These are phyloP conservation scores for Fraxinus pennsylvanica DNA, from an alignment of 257 asterid genomes.

Conservation along the genomic window DNA sequence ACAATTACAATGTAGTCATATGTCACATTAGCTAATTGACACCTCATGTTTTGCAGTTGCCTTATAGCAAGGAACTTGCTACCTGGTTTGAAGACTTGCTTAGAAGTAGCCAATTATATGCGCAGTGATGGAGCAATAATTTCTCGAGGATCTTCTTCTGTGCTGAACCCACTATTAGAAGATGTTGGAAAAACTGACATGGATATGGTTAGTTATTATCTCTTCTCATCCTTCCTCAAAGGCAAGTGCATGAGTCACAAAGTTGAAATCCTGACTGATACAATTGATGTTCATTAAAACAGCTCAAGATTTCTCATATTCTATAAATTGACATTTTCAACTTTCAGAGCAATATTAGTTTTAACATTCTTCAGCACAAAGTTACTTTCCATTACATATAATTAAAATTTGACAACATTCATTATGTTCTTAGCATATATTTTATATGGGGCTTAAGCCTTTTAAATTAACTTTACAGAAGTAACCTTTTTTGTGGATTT, in stretches of 20 bases:
- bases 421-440: background rate
- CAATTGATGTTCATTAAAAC: background rate
- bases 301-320: background rate
- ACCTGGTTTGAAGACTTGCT: slow-evolving; percentile 85
- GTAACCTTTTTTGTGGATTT: background rate
- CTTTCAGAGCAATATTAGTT: background rate
- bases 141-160: slow-evolving; percentile 52
- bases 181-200: slow-evolving; percentile 54
- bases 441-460: background rate
- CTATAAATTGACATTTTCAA: background rate
- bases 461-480: background rate
- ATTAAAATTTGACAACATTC: background rate
- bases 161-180: slow-evolving; percentile 44
- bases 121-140: slow-evolving; percentile 54
- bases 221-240: slow-evolving; percentile 28
- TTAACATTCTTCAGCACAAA: background rate
- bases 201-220: slow-evolving; percentile 58
- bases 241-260: background rate
- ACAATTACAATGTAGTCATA: slow-evolving; percentile 14
- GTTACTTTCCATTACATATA: background rate
- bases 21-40: slow-evolving; percentile 23
- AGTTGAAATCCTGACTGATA: background rate
- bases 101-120: slow-evolving; percentile 78
- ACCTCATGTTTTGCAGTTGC: slow-evolving; percentile 59
- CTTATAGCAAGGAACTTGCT: slow-evolving; percentile 87